Evolutionary conservation across 345 rosid species (phyloP).

Genomic region (Boechera divaricarpa): DNA sequence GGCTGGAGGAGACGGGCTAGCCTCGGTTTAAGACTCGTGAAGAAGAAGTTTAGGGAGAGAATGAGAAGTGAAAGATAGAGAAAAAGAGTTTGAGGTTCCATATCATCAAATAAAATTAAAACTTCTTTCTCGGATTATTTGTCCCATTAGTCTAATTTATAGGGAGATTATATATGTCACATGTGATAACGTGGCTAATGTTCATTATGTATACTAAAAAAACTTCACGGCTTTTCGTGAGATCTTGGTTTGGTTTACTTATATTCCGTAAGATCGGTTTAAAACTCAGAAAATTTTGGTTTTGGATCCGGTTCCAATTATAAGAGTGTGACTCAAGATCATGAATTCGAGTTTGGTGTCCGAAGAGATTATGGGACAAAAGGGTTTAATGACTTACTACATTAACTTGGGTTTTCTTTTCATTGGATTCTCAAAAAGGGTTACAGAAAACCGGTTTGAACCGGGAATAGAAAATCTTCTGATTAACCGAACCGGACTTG

Average conservation of each 20-base stretch:
- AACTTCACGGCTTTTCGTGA: constrained; percentile 1
- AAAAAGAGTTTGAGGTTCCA: constrained; percentile 39
- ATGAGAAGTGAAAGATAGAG: constrained; percentile 37
- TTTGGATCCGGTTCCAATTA: background rate
- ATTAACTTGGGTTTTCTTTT: background rate
- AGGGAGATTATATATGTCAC: constrained; percentile 7
- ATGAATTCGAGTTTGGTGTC: no score
- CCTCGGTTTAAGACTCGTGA: constrained; percentile 24
- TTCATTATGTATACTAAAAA: background rate
- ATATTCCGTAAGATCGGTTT: constrained; percentile 5
- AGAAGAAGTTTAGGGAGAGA: constrained; percentile 38
- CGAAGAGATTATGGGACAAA: no score
- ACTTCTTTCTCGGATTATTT: constrained; percentile 10
- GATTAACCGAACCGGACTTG: constrained; percentile 10
- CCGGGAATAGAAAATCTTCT: background rate
- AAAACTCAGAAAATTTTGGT: background rate
- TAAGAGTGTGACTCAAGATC: background rate
- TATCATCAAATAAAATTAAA: constrained; percentile 27
- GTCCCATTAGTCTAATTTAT: constrained; percentile 26
- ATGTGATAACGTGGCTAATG: background rate
- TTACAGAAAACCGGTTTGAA: constrained; percentile 16
- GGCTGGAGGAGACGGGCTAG: constrained; percentile 34
- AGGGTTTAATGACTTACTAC: background rate
- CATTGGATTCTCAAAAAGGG: background rate
- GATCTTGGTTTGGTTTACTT: constrained; percentile 11